Conservation (phyloP, 805 yeast genomes). For the Wickerhamiella azymoides region DNA sequence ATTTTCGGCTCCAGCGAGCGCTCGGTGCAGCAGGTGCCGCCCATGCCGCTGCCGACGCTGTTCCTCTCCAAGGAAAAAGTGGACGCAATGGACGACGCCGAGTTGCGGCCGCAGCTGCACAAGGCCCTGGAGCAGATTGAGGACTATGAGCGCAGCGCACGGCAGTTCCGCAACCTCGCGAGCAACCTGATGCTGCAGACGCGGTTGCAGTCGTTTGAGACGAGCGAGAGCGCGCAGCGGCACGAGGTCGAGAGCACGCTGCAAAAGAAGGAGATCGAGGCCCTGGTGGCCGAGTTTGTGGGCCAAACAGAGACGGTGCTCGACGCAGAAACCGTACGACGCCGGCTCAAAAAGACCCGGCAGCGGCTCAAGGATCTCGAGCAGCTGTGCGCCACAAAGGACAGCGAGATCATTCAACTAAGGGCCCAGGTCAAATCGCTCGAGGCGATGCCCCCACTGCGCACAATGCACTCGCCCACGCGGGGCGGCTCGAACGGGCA, state of each 20-base stretch:
- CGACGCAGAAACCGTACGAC: constrained; percentile 26
- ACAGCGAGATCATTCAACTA: constrained; percentile 32
- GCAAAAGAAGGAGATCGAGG: constrained; percentile 35
- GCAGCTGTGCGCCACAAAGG: constrained; percentile 31
- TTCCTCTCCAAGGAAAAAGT: constrained; percentile 15
- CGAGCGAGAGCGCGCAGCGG: constrained; percentile 33
- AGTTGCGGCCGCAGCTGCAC: constrained; percentile 11
- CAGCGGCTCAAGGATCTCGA: constrained; percentile 34
- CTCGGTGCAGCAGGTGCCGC: constrained; percentile 10
- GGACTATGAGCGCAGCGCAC: constrained; percentile 16
- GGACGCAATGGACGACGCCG: constrained; percentile 10
- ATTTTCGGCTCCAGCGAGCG: constrained; percentile 2
- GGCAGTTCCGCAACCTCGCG: constrained; percentile 18
- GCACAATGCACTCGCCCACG: constrained; percentile 13
- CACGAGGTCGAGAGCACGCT: constrained; percentile 35
- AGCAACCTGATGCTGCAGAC: constrained; percentile 23
- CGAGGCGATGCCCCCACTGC: constrained; percentile 14
- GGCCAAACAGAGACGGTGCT: constrained; percentile 25
- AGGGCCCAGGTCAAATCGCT: constrained; percentile 23
- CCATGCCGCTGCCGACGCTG: constrained; percentile 18
- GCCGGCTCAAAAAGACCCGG: constrained; percentile 30
- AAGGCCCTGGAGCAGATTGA: constrained; percentile 17
- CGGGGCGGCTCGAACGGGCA: neutral
- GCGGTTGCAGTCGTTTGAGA: constrained; percentile 31
- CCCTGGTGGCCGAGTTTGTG: constrained; percentile 26